Conservation (phyloP, 352 stramenopile species). For the Aphanomyces stellatus region DNA sequence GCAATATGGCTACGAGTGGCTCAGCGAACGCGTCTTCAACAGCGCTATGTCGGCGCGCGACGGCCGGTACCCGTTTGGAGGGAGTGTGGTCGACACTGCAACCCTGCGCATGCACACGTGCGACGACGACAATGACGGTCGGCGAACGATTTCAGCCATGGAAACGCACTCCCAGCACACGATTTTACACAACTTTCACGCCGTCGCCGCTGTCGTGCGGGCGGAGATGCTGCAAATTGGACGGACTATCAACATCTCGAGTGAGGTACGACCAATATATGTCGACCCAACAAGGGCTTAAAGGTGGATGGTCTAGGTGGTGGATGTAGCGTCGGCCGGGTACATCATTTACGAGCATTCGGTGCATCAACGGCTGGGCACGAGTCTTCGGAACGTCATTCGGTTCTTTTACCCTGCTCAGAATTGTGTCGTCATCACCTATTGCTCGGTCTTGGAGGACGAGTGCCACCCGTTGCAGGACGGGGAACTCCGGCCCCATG, state of each 20-base stretch:
- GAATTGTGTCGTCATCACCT: not conserved
- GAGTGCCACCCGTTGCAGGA: not conserved
- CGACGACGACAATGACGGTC: not conserved
- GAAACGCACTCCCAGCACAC: not conserved
- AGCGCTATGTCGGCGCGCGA: not conserved
- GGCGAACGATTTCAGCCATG: not conserved
- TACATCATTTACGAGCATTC: not conserved
- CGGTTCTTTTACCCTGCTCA: not conserved
- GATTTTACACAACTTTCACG: not conserved
- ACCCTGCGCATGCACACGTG: not conserved
- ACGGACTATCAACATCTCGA: too few species aligned
- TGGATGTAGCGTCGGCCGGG: not conserved
- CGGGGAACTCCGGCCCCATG: not conserved
- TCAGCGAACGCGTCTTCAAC: not conserved
- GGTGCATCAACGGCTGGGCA: not conserved
- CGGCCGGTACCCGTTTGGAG: not conserved
- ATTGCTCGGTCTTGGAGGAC: not conserved
- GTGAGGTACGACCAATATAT: too few species aligned
- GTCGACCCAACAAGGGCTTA: too few species aligned
- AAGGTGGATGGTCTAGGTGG: not conserved
- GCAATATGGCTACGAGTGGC: not conserved
- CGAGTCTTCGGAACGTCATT: not conserved
- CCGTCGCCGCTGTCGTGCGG: not conserved
- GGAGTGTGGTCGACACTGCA: not conserved
- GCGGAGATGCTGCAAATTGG: not conserved